Conservation (phyloP, 2,329 filamentous ascomycete species). For the Fusarium xylarioides region DNA sequence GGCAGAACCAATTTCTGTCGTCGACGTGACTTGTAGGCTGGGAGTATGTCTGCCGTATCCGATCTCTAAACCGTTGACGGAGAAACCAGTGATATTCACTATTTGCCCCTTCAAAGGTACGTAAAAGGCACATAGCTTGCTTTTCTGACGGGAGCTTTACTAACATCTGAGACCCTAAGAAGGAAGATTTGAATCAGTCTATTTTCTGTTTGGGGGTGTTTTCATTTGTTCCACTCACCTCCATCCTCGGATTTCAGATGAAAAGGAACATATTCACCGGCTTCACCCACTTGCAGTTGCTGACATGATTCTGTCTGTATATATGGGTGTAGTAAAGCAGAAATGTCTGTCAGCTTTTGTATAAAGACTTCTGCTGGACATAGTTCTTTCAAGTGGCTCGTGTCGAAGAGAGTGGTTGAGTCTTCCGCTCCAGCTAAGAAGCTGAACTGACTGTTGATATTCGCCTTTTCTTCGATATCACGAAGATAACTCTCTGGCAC, state of each 20-base stretch:
- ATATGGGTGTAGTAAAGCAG: neutral
- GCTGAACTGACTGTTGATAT: neutral
- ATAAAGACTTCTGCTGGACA: neutral
- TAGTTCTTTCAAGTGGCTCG: rapidly evolving
- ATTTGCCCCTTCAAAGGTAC: neutral
- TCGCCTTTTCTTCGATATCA: neutral
- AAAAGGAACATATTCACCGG: neutral
- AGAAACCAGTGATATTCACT: neutral
- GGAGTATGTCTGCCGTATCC: neutral
- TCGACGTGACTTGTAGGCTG: neutral
- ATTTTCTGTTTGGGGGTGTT: neutral
- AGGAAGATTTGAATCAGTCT: rapidly evolving
- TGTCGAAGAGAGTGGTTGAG: rapidly evolving
- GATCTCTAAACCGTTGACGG: neutral
- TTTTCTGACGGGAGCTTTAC: neutral
- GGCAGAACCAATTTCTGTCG: slow-evolving; percentile 3
- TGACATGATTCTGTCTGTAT: neutral
- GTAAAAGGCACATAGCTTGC: neutral
- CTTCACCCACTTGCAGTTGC: neutral
- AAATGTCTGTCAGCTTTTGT: neutral
- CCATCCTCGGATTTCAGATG: neutral
- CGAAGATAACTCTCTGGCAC: neutral
- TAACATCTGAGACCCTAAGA: neutral
- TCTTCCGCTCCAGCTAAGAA: neutral
- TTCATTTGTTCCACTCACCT: neutral